phyloP scores from a whole-genome alignment of 306 rosid species.

The Geum urbanum region DNA sequence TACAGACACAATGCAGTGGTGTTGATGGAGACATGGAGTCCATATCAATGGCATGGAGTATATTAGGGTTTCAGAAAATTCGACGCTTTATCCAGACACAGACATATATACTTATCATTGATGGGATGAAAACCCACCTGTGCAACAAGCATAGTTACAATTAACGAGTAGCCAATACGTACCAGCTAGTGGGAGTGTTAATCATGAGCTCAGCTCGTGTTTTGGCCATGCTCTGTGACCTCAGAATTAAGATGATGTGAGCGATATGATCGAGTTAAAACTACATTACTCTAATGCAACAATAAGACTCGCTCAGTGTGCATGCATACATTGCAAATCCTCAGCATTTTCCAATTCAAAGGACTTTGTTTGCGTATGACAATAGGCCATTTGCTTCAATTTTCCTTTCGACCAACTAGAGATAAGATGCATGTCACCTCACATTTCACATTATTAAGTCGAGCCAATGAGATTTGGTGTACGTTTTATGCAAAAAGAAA shows the following conservation, averaged over 20 bases:
- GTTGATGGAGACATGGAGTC: not conserved
- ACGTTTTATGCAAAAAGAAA: too few relatives aligned
- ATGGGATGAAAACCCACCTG: not conserved
- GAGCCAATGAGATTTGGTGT: too few relatives aligned
- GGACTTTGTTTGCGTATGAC: conserved; percentile 17
- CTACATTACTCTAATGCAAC: not conserved
- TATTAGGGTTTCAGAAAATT: not conserved
- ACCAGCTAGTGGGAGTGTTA: not conserved
- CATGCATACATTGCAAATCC: not conserved
- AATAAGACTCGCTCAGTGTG: not conserved
- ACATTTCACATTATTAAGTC: conserved; percentile 38
- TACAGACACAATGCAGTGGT: not conserved
- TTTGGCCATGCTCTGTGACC: not conserved
- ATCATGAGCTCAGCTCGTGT: not conserved
- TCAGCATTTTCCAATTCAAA: not conserved
- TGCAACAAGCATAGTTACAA: not conserved
- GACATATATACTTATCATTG: not conserved
- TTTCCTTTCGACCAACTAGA: conserved; percentile 6
- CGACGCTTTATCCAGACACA: not conserved
- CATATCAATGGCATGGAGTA: too few relatives aligned
- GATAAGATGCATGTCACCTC: conserved; percentile 23
- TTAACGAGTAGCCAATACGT: not conserved
- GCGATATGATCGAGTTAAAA: not conserved
- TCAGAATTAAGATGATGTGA: not conserved
- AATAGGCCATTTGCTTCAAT: not conserved